A percentile compares a stretch with the other conserved stretches of the same genome.
These are phyloP conservation scores for Candida parachauliodes DNA, from an alignment of 805 yeast species.

Conservation along the genomic window DNA sequence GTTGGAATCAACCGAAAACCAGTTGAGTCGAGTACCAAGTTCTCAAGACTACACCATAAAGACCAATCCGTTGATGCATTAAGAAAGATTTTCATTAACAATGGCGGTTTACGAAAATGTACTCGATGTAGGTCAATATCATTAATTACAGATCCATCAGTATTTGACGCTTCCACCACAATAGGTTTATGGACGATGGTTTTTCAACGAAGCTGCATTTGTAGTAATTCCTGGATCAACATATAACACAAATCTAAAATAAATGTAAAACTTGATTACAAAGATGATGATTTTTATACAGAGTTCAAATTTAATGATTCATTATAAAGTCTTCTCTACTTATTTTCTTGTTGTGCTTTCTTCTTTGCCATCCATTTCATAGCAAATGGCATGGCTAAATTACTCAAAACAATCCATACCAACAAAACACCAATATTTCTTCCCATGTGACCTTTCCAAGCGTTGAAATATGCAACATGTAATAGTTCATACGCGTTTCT, in stretches of 20 bases:
- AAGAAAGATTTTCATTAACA: conserved; percentile 30
- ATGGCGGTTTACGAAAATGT: conserved; percentile 28
- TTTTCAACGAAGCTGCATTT: conserved; percentile 69
- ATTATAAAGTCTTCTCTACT: conserved; percentile 8
- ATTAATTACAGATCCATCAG: conserved; percentile 34
- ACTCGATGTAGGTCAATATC: conserved; percentile 43
- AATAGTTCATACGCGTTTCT: conserved; percentile 25
- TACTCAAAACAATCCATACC: conserved; percentile 29
- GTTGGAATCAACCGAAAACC: no score
- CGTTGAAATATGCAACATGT: conserved; percentile 28
- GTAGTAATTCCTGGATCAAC: conserved; percentile 75
- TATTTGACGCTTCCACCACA: conserved; percentile 29
- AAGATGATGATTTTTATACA: conserved; percentile 9
- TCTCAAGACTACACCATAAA: conserved; percentile 19
- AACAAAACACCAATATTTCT: conserved; percentile 27
- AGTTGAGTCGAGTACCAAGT: no score
- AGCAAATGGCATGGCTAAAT: conserved; percentile 22
- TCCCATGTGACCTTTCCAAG: conserved; percentile 34
- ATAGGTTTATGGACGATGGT: conserved; percentile 56
- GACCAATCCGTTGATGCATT: conserved; percentile 34
- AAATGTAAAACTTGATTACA: conserved; percentile 1
- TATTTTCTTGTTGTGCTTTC: conserved; percentile 11
- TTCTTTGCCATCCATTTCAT: conserved; percentile 20
- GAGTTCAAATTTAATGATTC: no score
- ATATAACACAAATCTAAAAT: background rate